A percentile compares a stretch with the other conserved stretches of the same genome.
phyloP scores from a whole-genome alignment of 2,329 filamentous ascomycete species.

The Fusarium coffeatum region DNA sequence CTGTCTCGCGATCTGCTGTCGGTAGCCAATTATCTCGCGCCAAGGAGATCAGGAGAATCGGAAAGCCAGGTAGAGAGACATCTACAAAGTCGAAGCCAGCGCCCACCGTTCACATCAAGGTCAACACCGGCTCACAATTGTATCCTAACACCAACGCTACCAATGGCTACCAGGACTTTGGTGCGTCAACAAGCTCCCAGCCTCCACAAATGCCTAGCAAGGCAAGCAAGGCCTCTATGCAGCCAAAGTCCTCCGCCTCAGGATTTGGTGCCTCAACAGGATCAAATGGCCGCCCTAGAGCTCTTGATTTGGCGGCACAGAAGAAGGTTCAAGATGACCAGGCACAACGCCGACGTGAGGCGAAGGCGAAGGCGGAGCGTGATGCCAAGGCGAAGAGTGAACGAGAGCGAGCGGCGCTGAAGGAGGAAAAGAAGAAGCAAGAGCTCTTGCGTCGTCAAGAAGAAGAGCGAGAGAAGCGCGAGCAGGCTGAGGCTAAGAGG shows the following conservation, averaged over 20 bases:
- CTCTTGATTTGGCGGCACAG: slow-evolving; percentile 78
- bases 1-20: slow-evolving; percentile 64
- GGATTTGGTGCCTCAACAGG: slow-evolving; percentile 69
- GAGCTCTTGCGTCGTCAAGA: slow-evolving; percentile 71
- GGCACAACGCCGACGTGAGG: slow-evolving; percentile 80
- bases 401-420: slow-evolving; percentile 57
- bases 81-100: slow-evolving; percentile 71
- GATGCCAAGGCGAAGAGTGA: slow-evolving; percentile 76
- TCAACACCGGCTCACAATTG: slow-evolving; percentile 73
- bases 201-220: slow-evolving; percentile 68
- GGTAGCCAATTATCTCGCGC: slow-evolving; percentile 61
- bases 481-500: slow-evolving; percentile 74
- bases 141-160: slow-evolving; percentile 69
- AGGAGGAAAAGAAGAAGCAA: slow-evolving; percentile 69
- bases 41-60: slow-evolving; percentile 68
- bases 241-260: slow-evolving; percentile 65
- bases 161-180: slow-evolving; percentile 64
- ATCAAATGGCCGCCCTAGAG: slow-evolving; percentile 74
- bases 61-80: slow-evolving; percentile 71
- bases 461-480: slow-evolving; percentile 69
- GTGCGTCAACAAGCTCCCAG: slow-evolving; percentile 49
- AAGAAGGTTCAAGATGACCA: slow-evolving; percentile 85
- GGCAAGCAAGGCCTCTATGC: slow-evolving; percentile 73
- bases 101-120: slow-evolving; percentile 73
- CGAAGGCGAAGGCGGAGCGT: slow-evolving; percentile 83